phyloP scores from a whole-genome alignment of 2,329 filamentous ascomycete genomes.

The Clarireedia hainanense region DNA sequence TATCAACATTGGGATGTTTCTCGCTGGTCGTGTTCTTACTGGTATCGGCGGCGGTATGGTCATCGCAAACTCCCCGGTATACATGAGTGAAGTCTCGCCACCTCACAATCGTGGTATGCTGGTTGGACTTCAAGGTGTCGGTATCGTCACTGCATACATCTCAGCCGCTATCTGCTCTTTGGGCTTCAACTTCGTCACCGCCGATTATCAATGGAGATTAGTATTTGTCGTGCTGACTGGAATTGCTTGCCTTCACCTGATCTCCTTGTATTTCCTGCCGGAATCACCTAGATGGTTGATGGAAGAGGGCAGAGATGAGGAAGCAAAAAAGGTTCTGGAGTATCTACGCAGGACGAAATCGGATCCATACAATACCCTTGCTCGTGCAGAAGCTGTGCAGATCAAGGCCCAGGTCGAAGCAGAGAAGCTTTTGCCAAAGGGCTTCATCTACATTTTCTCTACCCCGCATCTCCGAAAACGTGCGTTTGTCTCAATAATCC shows the following conservation, averaged over 20 bases:
- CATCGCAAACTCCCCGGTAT: slow-evolving; percentile 14
- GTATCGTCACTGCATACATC: slow-evolving; percentile 26
- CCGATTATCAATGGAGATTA: slow-evolving; percentile 3
- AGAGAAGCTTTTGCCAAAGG: background rate
- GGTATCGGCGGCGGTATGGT: slow-evolving; percentile 10
- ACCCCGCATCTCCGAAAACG: slow-evolving; percentile 1
- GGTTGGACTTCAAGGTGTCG: slow-evolving; percentile 28
- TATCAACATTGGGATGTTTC: slow-evolving; percentile 6
- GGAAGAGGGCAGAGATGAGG: slow-evolving; percentile 6
- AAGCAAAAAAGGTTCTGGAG: slow-evolving; percentile 15
- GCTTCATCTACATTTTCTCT: slow-evolving; percentile 5
- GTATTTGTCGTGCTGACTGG: background rate
- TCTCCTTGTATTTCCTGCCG: slow-evolving; percentile 50
- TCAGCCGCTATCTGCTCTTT: slow-evolving; percentile 11
- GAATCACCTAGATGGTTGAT: slow-evolving; percentile 52
- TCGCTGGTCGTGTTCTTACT: slow-evolving; percentile 1
- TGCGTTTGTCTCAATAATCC: background rate
- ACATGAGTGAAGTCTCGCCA: slow-evolving; percentile 25
- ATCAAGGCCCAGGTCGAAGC: background rate
- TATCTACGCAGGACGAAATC: slow-evolving; percentile 9
- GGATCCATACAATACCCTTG: background rate
- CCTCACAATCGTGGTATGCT: slow-evolving; percentile 26
- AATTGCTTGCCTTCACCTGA: slow-evolving; percentile 16
- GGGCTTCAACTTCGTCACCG: background rate
- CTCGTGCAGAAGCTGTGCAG: background rate